These are phyloP conservation scores for Basidiobolus meristosporus DNA, from an alignment of 371 early-diverging fungal genomes.

Conservation along the genomic window DNA sequence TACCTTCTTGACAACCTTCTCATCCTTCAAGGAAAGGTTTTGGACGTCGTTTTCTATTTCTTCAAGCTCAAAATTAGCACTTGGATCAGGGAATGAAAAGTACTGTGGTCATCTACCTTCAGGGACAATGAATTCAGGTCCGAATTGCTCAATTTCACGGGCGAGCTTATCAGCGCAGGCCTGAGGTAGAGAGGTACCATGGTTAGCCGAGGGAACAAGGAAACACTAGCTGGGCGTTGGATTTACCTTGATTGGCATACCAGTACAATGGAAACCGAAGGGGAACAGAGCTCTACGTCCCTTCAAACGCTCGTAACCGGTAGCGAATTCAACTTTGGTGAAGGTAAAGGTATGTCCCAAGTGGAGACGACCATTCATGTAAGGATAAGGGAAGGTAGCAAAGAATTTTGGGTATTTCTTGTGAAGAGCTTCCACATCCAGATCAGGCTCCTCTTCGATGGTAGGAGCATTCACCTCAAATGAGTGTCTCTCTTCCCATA, in stretches of 20 bases:
- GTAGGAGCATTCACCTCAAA: slow-evolving; percentile 83
- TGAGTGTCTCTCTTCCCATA: slow-evolving; percentile 59
- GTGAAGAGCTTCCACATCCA: slow-evolving; percentile 24
- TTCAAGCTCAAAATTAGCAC: slow-evolving; percentile 20
- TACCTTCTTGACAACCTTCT: too few species aligned
- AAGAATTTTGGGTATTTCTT: slow-evolving; percentile 52
- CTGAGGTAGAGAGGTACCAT: slow-evolving; percentile 17
- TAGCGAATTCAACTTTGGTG: slow-evolving; percentile 94
- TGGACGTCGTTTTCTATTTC: slow-evolving; percentile 20
- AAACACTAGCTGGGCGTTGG: too few species aligned
- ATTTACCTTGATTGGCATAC: slow-evolving; percentile 98
- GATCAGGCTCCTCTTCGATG: slow-evolving; percentile 27
- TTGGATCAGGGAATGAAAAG: too few species aligned
- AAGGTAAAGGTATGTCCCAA: slow-evolving; percentile 97
- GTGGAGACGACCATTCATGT: slow-evolving; percentile 99
- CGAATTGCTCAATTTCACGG: slow-evolving; percentile 89
- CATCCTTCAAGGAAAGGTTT: too few species aligned
- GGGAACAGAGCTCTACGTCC: slow-evolving; percentile 96
- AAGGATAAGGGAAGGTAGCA: slow-evolving; percentile 97
- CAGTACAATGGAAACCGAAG: slow-evolving; percentile 98
- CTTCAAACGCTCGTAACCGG: slow-evolving; percentile 84
- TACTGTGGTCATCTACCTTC: too few species aligned
- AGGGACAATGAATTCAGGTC: slow-evolving; percentile 61
- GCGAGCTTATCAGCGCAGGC: slow-evolving; percentile 96
- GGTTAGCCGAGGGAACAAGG: not conserved